Evolutionary conservation across 805 yeast species (phyloP), one percentile per base, ranked within the genome.

Genomic region (Lipomyces kockii): DNA sequence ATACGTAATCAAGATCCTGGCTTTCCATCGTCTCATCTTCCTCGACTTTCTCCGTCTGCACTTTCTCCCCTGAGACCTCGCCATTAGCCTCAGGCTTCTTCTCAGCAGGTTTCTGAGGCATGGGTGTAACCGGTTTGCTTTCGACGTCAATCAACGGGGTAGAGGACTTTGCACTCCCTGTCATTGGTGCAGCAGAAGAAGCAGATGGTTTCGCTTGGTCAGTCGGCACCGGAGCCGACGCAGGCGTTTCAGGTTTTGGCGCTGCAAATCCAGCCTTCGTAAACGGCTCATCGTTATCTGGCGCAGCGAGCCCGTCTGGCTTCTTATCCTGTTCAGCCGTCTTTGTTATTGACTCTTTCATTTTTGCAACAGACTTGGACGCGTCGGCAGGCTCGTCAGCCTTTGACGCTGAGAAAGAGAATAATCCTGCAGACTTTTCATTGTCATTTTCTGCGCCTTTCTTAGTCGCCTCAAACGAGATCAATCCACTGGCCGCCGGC

Each of bases 41-140:
- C 6, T 29, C 32, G 7, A 29, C 32, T 29, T 62, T n/a, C 37
- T 57, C 56, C 51, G 43, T 29, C 58, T 60, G 64, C 34, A 43
- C 65, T 3, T 53, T 61, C 25, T 25, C 54, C 29, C n/a, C 25
- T 20, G 37, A 22, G 35, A 34, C 39, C 27, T 9, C 53, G 29
- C 17, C 34, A 9, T 2, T 27, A 3, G 43, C 32, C 22, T 35
- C 52, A 25, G 52, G 49, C 14, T 12, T 61, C n/a, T 34, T 58
- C 54, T 51, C 58, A n/a, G 9, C 20, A 2, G 49, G 22, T 7
- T 43, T 43, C 49, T n/a, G 22, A 6, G 49, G 49, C 22, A n/a
- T n/a, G 9, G 49, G 49, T 2, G 49, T n/a, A n/a, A 43, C 22
- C 14, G 22, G 49, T 43, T 43, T 43, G 49, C 49, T 43, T 14